Evolutionary conservation across 2,329 filamentous ascomycete genomes (phyloP).

Genomic region (Aspergillus candidus): DNA sequence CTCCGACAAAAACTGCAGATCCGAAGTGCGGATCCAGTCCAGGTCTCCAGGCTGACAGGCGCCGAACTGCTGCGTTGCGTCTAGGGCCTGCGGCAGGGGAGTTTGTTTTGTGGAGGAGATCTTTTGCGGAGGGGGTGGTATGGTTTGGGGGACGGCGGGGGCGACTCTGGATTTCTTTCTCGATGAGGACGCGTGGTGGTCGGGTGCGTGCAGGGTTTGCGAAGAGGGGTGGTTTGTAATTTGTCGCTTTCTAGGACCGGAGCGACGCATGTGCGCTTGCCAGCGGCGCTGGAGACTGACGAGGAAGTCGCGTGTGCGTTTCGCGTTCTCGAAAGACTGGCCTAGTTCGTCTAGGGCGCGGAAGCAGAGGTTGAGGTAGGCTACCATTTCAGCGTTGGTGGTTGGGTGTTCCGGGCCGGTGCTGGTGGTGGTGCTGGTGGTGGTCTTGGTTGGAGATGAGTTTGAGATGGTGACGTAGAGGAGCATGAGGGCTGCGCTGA

Average conservation of each 20-base stretch:
- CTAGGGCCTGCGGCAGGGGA: background rate
- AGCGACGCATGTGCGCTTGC: slow-evolving; percentile 32
- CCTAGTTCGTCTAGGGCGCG: slow-evolving; percentile 38
- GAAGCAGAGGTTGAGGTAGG: slow-evolving; percentile 37
- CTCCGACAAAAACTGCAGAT: slow-evolving; percentile 21
- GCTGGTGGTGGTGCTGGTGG: slow-evolving; percentile 14
- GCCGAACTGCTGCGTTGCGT: slow-evolving; percentile 8
- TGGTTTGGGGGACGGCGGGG: background rate
- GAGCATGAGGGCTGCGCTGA: slow-evolving; percentile 39
- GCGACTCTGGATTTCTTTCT: slow-evolving; percentile 22
- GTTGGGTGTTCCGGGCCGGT: slow-evolving; percentile 16
- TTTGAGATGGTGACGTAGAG: slow-evolving; percentile 34
- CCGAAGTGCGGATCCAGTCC: slow-evolving; percentile 26
- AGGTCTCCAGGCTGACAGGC: slow-evolving; percentile 17
- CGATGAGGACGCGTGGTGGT: slow-evolving; percentile 6
- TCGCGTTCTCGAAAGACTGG: slow-evolving; percentile 37
- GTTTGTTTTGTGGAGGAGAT: slow-evolving; percentile 1
- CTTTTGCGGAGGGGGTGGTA: slow-evolving; percentile 1
- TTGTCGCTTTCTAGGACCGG: slow-evolving; percentile 26
- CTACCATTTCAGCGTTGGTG: slow-evolving; percentile 28
- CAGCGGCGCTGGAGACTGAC: slow-evolving; percentile 35
- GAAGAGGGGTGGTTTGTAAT: slow-evolving; percentile 18
- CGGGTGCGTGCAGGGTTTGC: slow-evolving; percentile 5
- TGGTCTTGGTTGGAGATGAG: slow-evolving; percentile 6
- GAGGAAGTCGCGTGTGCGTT: slow-evolving; percentile 35